phyloP scores from a whole-genome alignment of 257 asterid genomes.

The Paraleonurus japonicus region DNA sequence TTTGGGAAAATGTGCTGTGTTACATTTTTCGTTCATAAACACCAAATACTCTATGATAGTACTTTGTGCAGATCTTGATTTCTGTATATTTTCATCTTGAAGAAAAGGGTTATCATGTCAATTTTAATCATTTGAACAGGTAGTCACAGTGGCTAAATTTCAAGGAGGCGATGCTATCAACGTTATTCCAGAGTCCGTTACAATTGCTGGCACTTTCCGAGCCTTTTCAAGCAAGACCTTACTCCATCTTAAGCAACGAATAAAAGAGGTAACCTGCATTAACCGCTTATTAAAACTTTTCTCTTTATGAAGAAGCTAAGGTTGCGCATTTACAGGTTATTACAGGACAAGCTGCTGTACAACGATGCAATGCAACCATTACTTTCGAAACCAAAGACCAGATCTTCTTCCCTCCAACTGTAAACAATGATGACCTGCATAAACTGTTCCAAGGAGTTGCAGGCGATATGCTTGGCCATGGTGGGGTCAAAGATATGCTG shows the following conservation, averaged over 20 bases:
- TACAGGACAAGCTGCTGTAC: slow-evolving; percentile 80
- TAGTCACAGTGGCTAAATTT: slow-evolving; percentile 78
- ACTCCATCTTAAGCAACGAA: slow-evolving; percentile 62
- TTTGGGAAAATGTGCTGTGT: neutral
- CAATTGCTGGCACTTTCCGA: slow-evolving; percentile 91
- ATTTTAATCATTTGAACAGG: slow-evolving; percentile 43
- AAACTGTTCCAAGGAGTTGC: slow-evolving; percentile 55
- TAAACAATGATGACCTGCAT: slow-evolving; percentile 59
- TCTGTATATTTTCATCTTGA: neutral
- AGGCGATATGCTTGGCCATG: slow-evolving; percentile 57
- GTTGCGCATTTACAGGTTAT: slow-evolving; percentile 51
- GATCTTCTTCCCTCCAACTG: slow-evolving; percentile 75
- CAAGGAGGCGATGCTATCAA: slow-evolving; percentile 94
- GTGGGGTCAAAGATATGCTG: slow-evolving; percentile 49
- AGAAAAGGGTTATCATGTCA: neutral
- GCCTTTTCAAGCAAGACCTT: slow-evolving; percentile 76
- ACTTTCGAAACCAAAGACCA: slow-evolving; percentile 39
- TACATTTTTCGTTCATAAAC: neutral
- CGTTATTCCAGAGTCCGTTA: slow-evolving; percentile 90
- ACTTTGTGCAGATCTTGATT: neutral
- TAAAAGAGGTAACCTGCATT: slow-evolving; percentile 58
- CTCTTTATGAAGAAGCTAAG: slow-evolving; percentile 7
- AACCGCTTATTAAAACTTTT: neutral
- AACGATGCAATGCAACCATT: slow-evolving; percentile 83
- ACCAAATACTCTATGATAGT: neutral